Evolutionary conservation across 208 protist genomes (phyloP).

Genomic region (Wallacemonas collosoma): DNA sequence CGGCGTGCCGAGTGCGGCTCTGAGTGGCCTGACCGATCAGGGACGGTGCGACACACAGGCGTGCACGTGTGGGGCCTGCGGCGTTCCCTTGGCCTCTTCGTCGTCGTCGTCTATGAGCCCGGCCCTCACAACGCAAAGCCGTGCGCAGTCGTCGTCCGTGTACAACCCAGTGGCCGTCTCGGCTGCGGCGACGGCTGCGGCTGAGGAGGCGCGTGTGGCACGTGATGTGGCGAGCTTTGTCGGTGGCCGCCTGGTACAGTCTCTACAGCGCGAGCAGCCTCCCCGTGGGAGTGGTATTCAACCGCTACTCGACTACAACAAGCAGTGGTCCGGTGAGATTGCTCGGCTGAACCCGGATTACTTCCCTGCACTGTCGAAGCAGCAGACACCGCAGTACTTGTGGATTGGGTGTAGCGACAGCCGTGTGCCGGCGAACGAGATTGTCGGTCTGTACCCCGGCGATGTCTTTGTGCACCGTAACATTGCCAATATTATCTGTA

Average conservation of each 20-base stretch:
- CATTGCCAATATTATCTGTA: slow-evolving; percentile 92
- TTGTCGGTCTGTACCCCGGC: slow-evolving; percentile 89
- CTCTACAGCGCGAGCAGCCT: slow-evolving; percentile 59
- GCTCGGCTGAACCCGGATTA: slow-evolving; percentile 80
- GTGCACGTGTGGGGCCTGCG: background rate
- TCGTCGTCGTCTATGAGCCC: background rate
- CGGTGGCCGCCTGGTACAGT: slow-evolving; percentile 54
- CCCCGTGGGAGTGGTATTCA: slow-evolving; percentile 75
- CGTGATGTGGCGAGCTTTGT: slow-evolving; percentile 34
- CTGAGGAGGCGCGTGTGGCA: slow-evolving; percentile 15
- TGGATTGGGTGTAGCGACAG: slow-evolving; percentile 95
- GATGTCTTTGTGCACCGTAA: slow-evolving; percentile 96
- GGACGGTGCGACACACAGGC: background rate
- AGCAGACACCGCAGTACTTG: slow-evolving; percentile 91
- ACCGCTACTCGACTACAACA: slow-evolving; percentile 87
- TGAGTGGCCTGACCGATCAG: background rate
- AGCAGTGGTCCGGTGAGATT: slow-evolving; percentile 82
- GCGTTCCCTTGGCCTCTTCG: background rate
- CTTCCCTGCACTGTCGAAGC: slow-evolving; percentile 76
- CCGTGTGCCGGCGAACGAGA: slow-evolving; percentile 82
- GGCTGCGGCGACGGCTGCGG: background rate
- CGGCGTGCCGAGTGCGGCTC: background rate
- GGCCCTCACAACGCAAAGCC: background rate
- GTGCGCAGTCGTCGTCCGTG: background rate
- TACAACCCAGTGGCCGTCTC: background rate